A percentile compares a stretch with the other conserved stretches of the same genome.
Evolutionary conservation across 345 rosid genomes (phyloP).

Genomic region (Lagerstroemia speciosa): DNA sequence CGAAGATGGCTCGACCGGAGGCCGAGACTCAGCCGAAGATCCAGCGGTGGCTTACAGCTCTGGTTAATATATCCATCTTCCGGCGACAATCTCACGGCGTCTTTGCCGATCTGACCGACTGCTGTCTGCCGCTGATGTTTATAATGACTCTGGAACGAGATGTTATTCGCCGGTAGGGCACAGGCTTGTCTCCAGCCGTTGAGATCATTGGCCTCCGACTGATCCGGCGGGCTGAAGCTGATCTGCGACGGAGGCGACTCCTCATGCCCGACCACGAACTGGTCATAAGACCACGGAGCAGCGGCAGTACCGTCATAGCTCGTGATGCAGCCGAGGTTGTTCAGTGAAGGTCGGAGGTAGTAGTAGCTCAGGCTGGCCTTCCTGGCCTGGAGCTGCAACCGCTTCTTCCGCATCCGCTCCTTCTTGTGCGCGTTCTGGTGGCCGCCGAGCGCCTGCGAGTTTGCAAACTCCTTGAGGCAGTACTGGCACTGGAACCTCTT

Average conservation of each 20-base stretch:
- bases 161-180: background rate
- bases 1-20: constrained; percentile 22
- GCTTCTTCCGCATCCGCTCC: constrained; percentile 84
- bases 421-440: constrained; percentile 99
- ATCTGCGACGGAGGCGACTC: constrained; percentile 41
- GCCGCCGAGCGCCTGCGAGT: constrained; percentile 95
- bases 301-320: constrained; percentile 10
- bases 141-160: background rate
- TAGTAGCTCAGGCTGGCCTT: constrained; percentile 50
- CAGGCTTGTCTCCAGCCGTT: background rate
- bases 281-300: constrained; percentile 25
- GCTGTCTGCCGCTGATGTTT: background rate
- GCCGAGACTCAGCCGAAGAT: constrained; percentile 60
- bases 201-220: background rate
- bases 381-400: constrained; percentile 85
- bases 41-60: constrained; percentile 37
- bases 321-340: constrained; percentile 22
- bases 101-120: background rate
- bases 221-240: constrained; percentile 31
- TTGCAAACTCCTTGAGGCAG: constrained; percentile 78
- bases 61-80: constrained; percentile 18
- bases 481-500: constrained; percentile 73
- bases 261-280: constrained; percentile 23
- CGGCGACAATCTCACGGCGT: background rate
- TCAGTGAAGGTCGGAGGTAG: constrained; percentile 48